A percentile compares a stretch with the other conserved stretches of the same genome.
Conservation (phyloP, 1,284 basidiomycete species). For the Leccinum ambiguum region DNA sequence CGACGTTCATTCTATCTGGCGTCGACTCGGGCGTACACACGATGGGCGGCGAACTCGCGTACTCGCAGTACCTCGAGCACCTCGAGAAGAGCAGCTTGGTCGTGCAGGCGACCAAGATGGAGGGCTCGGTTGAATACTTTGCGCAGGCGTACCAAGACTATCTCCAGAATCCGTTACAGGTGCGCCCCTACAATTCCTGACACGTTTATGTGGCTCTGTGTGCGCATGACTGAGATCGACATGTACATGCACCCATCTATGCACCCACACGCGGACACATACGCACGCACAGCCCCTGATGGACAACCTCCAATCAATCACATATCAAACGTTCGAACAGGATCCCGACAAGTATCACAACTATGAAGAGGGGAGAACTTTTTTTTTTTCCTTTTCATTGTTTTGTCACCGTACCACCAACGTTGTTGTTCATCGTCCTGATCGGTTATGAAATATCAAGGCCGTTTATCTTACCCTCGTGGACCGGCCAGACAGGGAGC, state of each 20-base stretch:
- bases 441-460: slow-evolving; percentile 37
- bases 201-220: background rate
- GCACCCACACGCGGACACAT: background rate
- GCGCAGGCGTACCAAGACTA: slow-evolving; percentile 94
- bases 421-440: background rate
- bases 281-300: slow-evolving; percentile 74
- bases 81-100: slow-evolving; percentile 74
- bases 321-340: slow-evolving; percentile 97
- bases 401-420: slow-evolving; percentile 11
- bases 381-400: background rate
- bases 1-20: slow-evolving; percentile 79
- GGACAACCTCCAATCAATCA: slow-evolving; percentile 94
- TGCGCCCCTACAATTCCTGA: slow-evolving; percentile 31
- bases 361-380: slow-evolving; percentile 80
- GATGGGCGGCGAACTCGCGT: slow-evolving; percentile 83
- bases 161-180: slow-evolving; percentile 93
- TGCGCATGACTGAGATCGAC: background rate
- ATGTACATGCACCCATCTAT: background rate
- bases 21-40: slow-evolving; percentile 64
- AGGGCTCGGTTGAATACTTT: slow-evolving; percentile 83
- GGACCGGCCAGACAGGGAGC: slow-evolving; percentile 60
- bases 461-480: slow-evolving; percentile 82
- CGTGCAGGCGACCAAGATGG: slow-evolving; percentile 55
- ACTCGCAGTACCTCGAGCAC: slow-evolving; percentile 88
- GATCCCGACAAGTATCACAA: slow-evolving; percentile 96